Evolutionary conservation across 371 early-diverging fungal genomes (phyloP).

Genomic region (Mucor piriformis): DNA sequence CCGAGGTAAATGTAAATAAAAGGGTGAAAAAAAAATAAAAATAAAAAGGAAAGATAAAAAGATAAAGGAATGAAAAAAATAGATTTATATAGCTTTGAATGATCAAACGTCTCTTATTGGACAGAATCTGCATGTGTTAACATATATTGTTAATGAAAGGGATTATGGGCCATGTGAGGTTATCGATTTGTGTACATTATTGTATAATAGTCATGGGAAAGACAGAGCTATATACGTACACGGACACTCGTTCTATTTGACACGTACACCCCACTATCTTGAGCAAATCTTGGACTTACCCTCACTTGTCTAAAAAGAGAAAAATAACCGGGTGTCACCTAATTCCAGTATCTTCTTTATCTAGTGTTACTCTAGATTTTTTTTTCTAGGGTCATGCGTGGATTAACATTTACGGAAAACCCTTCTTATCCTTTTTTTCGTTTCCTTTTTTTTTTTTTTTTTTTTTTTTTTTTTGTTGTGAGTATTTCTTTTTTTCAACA

Average conservation of each 20-base stretch:
- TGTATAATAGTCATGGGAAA: constrained; percentile 13
- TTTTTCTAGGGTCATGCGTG: constrained; percentile 13
- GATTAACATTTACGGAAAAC: constrained; percentile 1
- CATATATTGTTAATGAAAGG: background rate
- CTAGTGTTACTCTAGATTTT: constrained; percentile 11
- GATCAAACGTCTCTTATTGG: constrained; percentile 1
- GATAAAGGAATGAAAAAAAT: background rate
- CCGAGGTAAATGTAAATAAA: constrained; percentile 1
- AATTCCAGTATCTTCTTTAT: constrained; percentile 18
- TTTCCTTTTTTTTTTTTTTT: background rate
- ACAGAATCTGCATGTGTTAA: constrained; percentile 4
- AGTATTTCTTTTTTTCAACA: too few relatives aligned
- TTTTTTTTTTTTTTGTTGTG: too few relatives aligned
- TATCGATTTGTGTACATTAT: constrained; percentile 25
- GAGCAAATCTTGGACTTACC: background rate
- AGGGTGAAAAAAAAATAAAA: background rate
- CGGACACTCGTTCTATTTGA: background rate
- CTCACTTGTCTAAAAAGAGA: background rate
- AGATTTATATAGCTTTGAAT: background rate
- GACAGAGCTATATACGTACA: background rate
- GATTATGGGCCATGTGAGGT: constrained; percentile 19
- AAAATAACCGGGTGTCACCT: constrained; percentile 15
- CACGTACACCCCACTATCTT: background rate
- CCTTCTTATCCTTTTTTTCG: background rate
- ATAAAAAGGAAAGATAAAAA: constrained; percentile 1